A percentile compares a stretch with the other conserved stretches of the same genome.
These are phyloP conservation scores for Fomitopsis betulina DNA, from an alignment of 1,284 basidiomycete genomes.

Conservation along the genomic window DNA sequence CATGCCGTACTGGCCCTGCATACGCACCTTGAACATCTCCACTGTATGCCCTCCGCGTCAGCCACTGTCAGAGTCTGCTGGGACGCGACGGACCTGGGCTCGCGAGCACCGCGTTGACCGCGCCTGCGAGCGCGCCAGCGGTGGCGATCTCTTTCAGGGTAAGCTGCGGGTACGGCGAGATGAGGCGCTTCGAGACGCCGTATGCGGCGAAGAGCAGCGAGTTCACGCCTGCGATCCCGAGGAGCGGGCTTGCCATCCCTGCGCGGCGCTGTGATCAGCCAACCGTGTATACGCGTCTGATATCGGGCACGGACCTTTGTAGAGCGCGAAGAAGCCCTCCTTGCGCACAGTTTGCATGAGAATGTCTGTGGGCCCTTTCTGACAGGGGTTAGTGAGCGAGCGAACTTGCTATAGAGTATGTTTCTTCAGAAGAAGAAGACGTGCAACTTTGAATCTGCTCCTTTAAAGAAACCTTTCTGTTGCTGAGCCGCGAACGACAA, in stretches of 20 bases:
- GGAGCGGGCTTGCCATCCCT: constrained; percentile 89
- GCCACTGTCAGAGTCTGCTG: neutral
- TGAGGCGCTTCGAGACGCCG: constrained; percentile 72
- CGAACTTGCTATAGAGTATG: constrained; percentile 12
- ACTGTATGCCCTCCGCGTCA: constrained; percentile 36
- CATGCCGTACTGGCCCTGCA: constrained; percentile 90
- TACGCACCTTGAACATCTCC: constrained; percentile 92
- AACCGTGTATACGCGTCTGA: neutral
- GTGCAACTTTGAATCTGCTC: neutral
- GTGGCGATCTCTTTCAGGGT: constrained; percentile 76
- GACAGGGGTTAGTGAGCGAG: constrained; percentile 12
- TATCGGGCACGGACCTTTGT: constrained; percentile 60
- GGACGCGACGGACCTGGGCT: constrained; percentile 65
- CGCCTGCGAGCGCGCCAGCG: constrained; percentile 91
- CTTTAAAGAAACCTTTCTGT: too few relatives aligned
- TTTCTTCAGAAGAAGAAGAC: constrained; percentile 6
- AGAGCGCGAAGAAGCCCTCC: constrained; percentile 87
- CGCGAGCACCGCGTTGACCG: constrained; percentile 82
- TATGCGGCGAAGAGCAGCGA: constrained; percentile 93
- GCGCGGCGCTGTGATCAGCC: neutral
- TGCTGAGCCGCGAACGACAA: too few relatives aligned
- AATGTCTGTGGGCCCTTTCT: constrained; percentile 94
- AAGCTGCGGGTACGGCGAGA: constrained; percentile 85
- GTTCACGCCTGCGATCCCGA: constrained; percentile 97
- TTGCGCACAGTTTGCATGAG: constrained; percentile 75